Evolutionary conservation across 345 rosid genomes (phyloP).

Genomic region (Hibiscus trionum): DNA sequence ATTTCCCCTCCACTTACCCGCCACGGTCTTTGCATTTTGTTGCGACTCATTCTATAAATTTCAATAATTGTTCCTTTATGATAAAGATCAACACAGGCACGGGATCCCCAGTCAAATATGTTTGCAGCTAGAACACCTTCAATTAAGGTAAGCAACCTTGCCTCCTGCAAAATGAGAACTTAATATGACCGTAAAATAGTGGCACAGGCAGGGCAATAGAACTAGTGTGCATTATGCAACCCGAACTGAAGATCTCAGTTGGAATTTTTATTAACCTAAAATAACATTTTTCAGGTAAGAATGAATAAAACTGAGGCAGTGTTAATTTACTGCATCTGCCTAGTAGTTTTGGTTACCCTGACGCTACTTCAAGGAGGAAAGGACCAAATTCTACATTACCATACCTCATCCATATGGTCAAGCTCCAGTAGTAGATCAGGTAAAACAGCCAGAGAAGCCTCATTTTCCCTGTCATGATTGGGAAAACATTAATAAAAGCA

Average conservation of each 20-base stretch:
- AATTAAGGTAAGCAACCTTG: conserved; percentile 76
- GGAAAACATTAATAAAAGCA: conserved; percentile 5
- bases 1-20: conserved; percentile 40
- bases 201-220: neutral
- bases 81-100: conserved; percentile 97
- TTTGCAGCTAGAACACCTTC: conserved; percentile 99
- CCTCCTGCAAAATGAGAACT: conserved; percentile 49
- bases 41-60: conserved; percentile 96
- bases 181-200: neutral
- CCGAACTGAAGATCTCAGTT: neutral
- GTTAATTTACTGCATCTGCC: neutral
- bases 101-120: conserved; percentile 99
- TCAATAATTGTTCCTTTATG: conserved; percentile 98
- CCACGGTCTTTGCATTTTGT: conserved; percentile 99
- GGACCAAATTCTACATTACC: conserved; percentile 8
- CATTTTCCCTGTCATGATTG: conserved; percentile 71
- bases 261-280: neutral
- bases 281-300: neutral
- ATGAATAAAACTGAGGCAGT: neutral
- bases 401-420: conserved; percentile 80
- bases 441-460: conserved; percentile 96
- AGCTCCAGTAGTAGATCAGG: conserved; percentile 83
- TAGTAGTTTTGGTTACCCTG: neutral
- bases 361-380: neutral
- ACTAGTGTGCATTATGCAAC: neutral